Base-by-base conservation (phyloP, 257 asterid genomes). In the Linderniella brevidens region DNA sequence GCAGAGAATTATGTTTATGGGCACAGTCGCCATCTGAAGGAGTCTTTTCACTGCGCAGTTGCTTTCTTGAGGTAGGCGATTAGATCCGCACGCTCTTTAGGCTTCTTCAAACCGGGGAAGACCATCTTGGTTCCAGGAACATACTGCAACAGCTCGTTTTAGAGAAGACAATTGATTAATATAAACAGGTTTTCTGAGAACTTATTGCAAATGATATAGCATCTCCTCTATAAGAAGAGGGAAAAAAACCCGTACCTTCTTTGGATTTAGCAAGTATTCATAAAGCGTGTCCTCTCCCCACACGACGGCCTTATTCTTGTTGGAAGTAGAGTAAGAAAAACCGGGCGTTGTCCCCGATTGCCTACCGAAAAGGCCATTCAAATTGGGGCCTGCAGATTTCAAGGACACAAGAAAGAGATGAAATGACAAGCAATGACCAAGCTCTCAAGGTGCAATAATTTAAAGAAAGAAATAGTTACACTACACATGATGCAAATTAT, bases 101-200 rank as follows among this genome's bases (percentile, higher is more conserved):
- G 95, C 66, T 84, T 84, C 92, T 84, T 80, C 71, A 84, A 55
- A 37, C 95, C 95, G 13, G 95, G 93, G 71, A 84, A 84, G 58
- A 84, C 95, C 95, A 84, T 84, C 76, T 84, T 84, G 0, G 93
- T 80, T 61, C 93, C 93, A 25, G 95, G 90, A 20, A 80, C 80
- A 35, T 84, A 84, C 93, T 84, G 93, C 68, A 58, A 42, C 32
- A 25, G 3, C 6, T 25, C 32, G 32, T n/a, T n/a, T n/a, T n/a
- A n/a, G n/a, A n/a, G n/a, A n/a, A n/a, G n/a, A n/a, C n/a, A n/a
- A n/a, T n/a, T n/a, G n/a, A n/a, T n/a, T n/a, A n/a, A n/a, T n/a
- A n/a, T n/a, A n/a, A n/a, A 25, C 6, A 25, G 6, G 32, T 25
- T 25, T 25, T 25, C 32, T 25, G 32, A 25, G 32, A 25, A 25